Evolutionary conservation across 331 rosid species (phyloP).

Genomic region (Pyracantha coccinea): DNA sequence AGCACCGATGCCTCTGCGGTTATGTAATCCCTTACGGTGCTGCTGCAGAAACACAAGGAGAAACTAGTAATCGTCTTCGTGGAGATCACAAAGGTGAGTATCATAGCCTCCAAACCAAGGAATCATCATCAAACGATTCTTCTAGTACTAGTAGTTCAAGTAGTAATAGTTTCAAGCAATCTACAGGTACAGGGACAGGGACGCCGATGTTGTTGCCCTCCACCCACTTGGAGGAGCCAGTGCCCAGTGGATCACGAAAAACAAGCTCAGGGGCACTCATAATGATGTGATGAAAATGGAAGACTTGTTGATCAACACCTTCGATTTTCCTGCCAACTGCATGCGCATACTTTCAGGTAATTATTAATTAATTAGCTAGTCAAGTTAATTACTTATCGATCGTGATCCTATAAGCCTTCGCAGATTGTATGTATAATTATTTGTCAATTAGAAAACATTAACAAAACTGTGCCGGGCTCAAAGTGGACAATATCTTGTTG

Average conservation of each 20-base stretch:
- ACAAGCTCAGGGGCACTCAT: constrained; percentile 58
- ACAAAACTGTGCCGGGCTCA: constrained; percentile 36
- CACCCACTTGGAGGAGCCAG: background rate
- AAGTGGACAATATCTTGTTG: background rate
- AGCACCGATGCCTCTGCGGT: background rate
- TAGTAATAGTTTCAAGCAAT: background rate
- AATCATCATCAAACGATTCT: background rate
- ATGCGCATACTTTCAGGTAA: constrained; percentile 63
- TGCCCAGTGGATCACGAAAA: background rate
- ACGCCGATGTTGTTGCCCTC: background rate
- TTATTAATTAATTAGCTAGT: background rate
- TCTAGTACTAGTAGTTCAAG: background rate
- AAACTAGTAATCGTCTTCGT: rapidly evolving
- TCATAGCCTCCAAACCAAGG: background rate
- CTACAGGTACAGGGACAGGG: background rate
- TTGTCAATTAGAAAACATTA: too few species aligned
- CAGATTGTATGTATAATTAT: too few species aligned
- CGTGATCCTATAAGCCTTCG: too few species aligned
- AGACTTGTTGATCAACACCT: constrained; percentile 29
- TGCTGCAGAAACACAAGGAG: background rate
- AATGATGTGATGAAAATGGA: constrained; percentile 61
- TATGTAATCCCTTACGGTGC: background rate
- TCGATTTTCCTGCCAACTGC: constrained; percentile 31
- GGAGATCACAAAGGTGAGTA: background rate
- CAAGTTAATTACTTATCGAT: too few species aligned